Base-by-base conservation (phyloP, 1,284 basidiomycete genomes). In the Grifola frondosa region DNA sequence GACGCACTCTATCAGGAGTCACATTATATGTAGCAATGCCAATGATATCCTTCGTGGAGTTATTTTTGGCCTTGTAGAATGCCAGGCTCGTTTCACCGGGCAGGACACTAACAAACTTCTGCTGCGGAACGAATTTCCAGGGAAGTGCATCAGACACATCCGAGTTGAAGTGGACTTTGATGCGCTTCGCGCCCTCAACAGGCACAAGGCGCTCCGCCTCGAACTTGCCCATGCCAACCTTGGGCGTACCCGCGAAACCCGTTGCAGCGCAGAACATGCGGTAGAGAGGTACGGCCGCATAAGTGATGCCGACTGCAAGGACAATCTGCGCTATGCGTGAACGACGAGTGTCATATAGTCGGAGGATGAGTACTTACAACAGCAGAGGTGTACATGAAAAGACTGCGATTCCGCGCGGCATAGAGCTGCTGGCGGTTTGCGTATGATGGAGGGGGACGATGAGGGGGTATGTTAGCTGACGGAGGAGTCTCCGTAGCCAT, bases 21-120 rank as follows among this genome's bases (percentile, higher is more conserved):
- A 97, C 92, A 66, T 99, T 99, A 65, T 99, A 99, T 6, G 97
- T 99, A 16, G 96, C 96, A 65, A 99, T 99, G 1, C 97, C 97
- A 60, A 99, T 95, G 44, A 99, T 82, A 64, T 99, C 97, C 53
- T 88, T 74, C 32, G 83, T 71, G 10, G 86, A 85, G 40, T 76
- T 79, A 59, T 99, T 99, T 70, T 80, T 92, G 9, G 96, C 97
- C 42, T 80, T 94, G 67, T 97, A 99, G 65, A 99, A 99, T 10
- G 96, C 97, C 44, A 99, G 70, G 44, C 91, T 93, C 3, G 94
- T 96, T 73, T 99, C 95, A 2, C 97, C 97, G 0, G 94, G 97
- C 20, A 97, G 73, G 12, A 99, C 95, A 35, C 77, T 86, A 17
- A 99, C 91, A 49, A 78, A 88, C 64, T 87, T 88, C 61, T 98